phyloP scores from a whole-genome alignment of 2,329 filamentous ascomycete genomes.

The Colletotrichum graminicola region DNA sequence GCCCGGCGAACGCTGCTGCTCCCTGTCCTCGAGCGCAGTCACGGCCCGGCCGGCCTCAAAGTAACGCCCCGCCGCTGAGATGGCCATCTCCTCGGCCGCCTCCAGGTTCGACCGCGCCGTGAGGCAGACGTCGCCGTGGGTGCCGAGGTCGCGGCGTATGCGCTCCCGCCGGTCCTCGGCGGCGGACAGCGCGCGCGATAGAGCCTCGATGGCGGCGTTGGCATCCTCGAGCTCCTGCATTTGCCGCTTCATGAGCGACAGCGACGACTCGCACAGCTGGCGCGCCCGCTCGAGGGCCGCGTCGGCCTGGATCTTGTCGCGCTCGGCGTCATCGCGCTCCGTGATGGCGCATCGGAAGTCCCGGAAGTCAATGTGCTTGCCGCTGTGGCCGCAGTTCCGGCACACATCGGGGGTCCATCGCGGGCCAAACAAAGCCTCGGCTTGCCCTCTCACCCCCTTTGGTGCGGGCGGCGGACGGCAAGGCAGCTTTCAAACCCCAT shows the following conservation, averaged over 20 bases:
- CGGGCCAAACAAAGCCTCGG: not conserved
- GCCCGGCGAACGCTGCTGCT: not conserved
- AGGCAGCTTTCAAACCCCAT: slow-evolving; percentile 2
- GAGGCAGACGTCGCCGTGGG: slow-evolving; percentile 33
- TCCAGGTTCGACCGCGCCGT: slow-evolving; percentile 29
- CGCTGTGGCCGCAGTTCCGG: slow-evolving; percentile 38
- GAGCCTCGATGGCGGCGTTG: slow-evolving; percentile 32
- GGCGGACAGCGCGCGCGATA: slow-evolving; percentile 13
- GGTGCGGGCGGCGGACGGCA: not conserved
- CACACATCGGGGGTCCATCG: slow-evolving; percentile 38
- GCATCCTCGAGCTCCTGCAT: slow-evolving; percentile 40
- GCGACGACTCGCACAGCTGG: slow-evolving; percentile 34
- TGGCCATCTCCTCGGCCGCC: slow-evolving; percentile 40
- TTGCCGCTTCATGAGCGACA: slow-evolving; percentile 36
- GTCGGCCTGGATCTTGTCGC: slow-evolving; percentile 39
- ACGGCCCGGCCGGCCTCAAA: slow-evolving; percentile 33
- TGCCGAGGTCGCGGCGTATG: slow-evolving; percentile 23
- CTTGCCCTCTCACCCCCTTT: too few species aligned
- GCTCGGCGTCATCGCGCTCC: slow-evolving; percentile 40
- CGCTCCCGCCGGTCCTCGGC: slow-evolving; percentile 33
- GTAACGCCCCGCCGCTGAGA: slow-evolving; percentile 31
- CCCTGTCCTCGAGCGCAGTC: slow-evolving; percentile 23
- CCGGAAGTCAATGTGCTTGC: slow-evolving; percentile 35
- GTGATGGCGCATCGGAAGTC: slow-evolving; percentile 39
- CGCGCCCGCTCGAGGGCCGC: slow-evolving; percentile 35